Evolutionary conservation across 257 asterid genomes (phyloP).

Genomic region (Solanum pinnatisectum): DNA sequence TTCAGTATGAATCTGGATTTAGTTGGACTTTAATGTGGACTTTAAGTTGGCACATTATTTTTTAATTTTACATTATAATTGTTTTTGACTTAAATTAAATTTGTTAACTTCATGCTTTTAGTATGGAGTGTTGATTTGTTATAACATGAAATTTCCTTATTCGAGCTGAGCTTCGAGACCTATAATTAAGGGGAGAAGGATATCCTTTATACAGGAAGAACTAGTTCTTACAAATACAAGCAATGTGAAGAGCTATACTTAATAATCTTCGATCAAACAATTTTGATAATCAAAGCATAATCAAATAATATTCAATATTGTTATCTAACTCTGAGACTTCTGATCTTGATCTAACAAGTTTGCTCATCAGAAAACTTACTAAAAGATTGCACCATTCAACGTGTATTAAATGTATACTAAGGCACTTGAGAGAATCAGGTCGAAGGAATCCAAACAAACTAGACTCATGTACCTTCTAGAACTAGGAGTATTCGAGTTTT

Average conservation of each 20-base stretch:
- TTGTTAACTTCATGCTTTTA: no score
- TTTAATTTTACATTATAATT: no score
- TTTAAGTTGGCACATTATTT: no score
- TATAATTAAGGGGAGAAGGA: no score
- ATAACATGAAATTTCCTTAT: not conserved
- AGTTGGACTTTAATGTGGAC: rapidly evolving
- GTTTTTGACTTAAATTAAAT: no score
- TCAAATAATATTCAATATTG: not conserved
- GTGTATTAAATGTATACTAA: not conserved
- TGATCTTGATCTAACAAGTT: not conserved
- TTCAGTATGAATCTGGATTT: rapidly evolving
- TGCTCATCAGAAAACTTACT: not conserved
- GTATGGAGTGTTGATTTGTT: no score
- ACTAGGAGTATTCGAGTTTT: not conserved
- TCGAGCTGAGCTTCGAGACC: not conserved
- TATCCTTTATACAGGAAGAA: no score
- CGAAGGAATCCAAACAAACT: not conserved
- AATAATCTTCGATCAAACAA: not conserved
- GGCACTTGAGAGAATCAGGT: not conserved
- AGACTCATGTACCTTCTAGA: not conserved
- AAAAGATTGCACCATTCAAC: not conserved
- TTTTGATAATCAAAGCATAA: not conserved
- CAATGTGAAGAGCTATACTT: not conserved
- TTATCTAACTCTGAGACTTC: not conserved
- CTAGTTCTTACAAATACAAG: no score